A percentile compares a stretch with the other conserved stretches of the same genome.
Conservation (phyloP, 495 filamentous ascomycete genomes). For the Aspergillus nanangensis region DNA sequence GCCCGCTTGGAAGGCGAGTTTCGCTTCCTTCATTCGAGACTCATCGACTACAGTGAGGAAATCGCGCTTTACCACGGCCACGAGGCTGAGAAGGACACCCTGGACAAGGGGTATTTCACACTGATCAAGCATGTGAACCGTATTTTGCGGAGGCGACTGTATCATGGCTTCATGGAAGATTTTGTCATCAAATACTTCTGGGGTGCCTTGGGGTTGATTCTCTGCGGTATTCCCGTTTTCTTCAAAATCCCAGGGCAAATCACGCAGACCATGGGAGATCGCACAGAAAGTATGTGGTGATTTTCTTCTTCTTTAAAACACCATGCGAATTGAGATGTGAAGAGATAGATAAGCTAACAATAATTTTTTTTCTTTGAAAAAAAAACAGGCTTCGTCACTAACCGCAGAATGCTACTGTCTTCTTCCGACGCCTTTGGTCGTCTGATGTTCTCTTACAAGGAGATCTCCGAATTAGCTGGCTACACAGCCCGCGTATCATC, state of each 20-base stretch:
- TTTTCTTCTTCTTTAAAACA: neutral
- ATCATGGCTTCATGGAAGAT: constrained; percentile 98
- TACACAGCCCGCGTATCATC: constrained; percentile 88
- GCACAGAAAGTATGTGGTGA: constrained; percentile 73
- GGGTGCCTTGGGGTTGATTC: constrained; percentile 86
- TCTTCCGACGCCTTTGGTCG: constrained; percentile 95
- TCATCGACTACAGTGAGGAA: constrained; percentile 95
- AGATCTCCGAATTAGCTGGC: constrained; percentile 91
- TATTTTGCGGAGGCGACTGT: constrained; percentile 81
- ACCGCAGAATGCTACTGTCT: constrained; percentile 82
- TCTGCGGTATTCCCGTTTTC: constrained; percentile 97
- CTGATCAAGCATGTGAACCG: constrained; percentile 98
- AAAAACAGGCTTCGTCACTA: constrained; percentile 74
- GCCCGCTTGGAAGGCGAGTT: constrained; percentile 93
- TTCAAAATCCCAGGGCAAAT: constrained; percentile 79
- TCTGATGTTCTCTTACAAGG: constrained; percentile 97
- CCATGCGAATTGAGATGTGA: neutral
- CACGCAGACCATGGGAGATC: constrained; percentile 76
- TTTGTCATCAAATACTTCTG: constrained; percentile 99
- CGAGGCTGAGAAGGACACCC: constrained; percentile 91
- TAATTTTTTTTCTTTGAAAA: too few species aligned
- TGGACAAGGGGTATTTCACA: constrained; percentile 98
- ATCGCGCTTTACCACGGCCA: constrained; percentile 90
- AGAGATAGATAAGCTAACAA: too few species aligned
- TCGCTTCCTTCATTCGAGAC: constrained; percentile 85